phyloP scores from a whole-genome alignment of 805 yeast genomes.

The Sugiyamaella chiloensis region DNA sequence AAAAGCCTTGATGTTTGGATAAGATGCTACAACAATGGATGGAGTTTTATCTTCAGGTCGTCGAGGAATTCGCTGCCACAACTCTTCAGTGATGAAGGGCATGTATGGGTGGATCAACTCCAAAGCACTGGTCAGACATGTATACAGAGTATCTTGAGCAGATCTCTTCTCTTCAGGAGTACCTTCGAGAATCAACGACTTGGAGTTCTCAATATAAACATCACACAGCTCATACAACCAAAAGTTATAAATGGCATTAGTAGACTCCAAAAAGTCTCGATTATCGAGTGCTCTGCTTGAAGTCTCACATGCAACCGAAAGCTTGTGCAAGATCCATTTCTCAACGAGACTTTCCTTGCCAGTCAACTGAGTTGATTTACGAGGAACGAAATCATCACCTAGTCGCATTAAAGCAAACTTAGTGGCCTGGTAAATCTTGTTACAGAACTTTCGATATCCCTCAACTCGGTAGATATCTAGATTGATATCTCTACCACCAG shows the following conservation, averaged over 20 bases:
- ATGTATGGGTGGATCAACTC: conserved; percentile 94
- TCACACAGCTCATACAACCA: conserved; percentile 96
- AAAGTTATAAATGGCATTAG: conserved; percentile 84
- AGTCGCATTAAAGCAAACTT: conserved; percentile 92
- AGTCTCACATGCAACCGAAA: conserved; percentile 63
- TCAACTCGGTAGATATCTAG: conserved; percentile 94
- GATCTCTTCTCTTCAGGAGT: conserved; percentile 77
- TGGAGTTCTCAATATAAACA: conserved; percentile 96
- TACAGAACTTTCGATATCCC: conserved; percentile 99
- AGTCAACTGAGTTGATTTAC: conserved; percentile 53
- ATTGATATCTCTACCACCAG: conserved; percentile 98
- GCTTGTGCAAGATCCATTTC: conserved; percentile 91
- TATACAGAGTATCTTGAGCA: conserved; percentile 92
- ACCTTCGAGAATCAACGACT: conserved; percentile 89
- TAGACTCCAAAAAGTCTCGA: conserved; percentile 86
- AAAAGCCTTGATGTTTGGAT: conserved; percentile 66
- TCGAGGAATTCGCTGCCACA: conserved; percentile 98
- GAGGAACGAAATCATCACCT: conserved; percentile 85
- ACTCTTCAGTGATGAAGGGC: conserved; percentile 96
- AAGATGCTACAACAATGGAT: conserved; percentile 75
- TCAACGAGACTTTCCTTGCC: conserved; percentile 91
- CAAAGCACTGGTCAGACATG: conserved; percentile 87
- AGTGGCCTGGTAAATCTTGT: conserved; percentile 98
- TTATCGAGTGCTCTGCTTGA: conserved; percentile 67
- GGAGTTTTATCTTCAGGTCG: conserved; percentile 65